Evolutionary conservation across 2,329 filamentous ascomycete genomes (phyloP).

Genomic region (Arthrobotrys sinensis): DNA sequence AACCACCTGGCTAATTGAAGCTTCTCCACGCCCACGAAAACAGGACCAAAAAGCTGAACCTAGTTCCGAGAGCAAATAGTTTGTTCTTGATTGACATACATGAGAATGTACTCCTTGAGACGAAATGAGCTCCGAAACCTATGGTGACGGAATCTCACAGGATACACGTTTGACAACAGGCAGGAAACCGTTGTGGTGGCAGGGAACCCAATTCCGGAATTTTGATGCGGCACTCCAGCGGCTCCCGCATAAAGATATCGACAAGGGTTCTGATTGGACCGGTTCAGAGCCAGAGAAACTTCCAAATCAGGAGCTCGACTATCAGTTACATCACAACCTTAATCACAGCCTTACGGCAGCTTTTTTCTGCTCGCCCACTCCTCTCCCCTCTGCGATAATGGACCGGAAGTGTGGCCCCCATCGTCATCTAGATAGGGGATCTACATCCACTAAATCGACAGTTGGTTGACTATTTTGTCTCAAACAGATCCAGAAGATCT

Average conservation of each 20-base stretch:
- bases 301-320: slow-evolving; percentile 57
- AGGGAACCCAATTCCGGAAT: slow-evolving; percentile 45
- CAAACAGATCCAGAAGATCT: slow-evolving; percentile 35
- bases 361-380: slow-evolving; percentile 48
- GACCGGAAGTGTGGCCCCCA: slow-evolving; percentile 49
- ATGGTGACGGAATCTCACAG: slow-evolving; percentile 42
- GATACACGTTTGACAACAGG: slow-evolving; percentile 33
- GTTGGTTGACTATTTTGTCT: slow-evolving; percentile 41
- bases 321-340: slow-evolving; percentile 61
- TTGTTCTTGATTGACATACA: slow-evolving; percentile 57
- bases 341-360: slow-evolving; percentile 58
- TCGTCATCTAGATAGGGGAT: slow-evolving; percentile 50
- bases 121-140: slow-evolving; percentile 23
- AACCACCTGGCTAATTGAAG: slow-evolving; percentile 65
- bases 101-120: slow-evolving; percentile 34
- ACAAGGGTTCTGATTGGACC: slow-evolving; percentile 49
- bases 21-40: slow-evolving; percentile 61
- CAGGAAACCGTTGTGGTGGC: slow-evolving; percentile 21
- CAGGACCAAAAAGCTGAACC: slow-evolving; percentile 43
- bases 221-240: slow-evolving; percentile 57
- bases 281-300: slow-evolving; percentile 33
- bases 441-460: slow-evolving; percentile 57
- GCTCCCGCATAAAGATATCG: slow-evolving; percentile 40
- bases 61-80: slow-evolving; percentile 55
- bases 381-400: slow-evolving; percentile 54